phyloP scores from a whole-genome alignment of 257 asterid genomes.

The Handroanthus guayacan region DNA sequence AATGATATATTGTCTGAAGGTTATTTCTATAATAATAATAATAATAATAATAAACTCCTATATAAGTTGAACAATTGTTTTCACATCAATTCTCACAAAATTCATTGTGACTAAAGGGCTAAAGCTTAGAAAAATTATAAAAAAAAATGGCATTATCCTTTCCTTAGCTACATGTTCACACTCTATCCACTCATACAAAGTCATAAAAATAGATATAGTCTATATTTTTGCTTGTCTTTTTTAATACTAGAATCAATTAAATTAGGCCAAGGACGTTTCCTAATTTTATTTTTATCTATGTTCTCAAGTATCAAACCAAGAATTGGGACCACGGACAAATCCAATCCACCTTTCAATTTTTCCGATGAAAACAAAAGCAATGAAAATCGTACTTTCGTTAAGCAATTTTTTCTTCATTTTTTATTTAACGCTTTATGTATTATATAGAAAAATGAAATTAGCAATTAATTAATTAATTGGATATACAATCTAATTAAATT shows the following conservation, averaged over 20 bases:
- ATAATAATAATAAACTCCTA: no score
- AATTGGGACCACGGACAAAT: constrained; percentile 13
- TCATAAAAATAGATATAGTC: constrained; percentile 4
- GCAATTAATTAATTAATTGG: not conserved
- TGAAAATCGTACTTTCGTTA: not conserved
- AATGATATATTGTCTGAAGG: no score
- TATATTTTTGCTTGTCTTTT: constrained; percentile 6
- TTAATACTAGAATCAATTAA: constrained; percentile 31
- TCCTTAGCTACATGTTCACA: not conserved
- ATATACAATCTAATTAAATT: not conserved
- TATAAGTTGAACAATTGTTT: not conserved
- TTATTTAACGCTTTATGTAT: not conserved
- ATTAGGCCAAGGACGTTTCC: constrained; percentile 15
- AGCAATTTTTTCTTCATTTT: not conserved
- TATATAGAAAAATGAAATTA: not conserved
- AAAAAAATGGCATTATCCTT: not conserved
- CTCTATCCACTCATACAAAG: not conserved
- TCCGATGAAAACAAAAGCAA: constrained; percentile 24
- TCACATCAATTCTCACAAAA: not conserved
- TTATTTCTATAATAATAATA: no score
- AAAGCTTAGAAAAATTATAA: no score
- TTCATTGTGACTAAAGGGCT: not conserved
- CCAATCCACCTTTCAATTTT: constrained; percentile 23
- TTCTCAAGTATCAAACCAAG: constrained; percentile 22
- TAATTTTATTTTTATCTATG: constrained; percentile 5